These are phyloP conservation scores for Kwoniella sp. DNA, from an alignment of 768 basidiomycete species.

Conservation along the genomic window DNA sequence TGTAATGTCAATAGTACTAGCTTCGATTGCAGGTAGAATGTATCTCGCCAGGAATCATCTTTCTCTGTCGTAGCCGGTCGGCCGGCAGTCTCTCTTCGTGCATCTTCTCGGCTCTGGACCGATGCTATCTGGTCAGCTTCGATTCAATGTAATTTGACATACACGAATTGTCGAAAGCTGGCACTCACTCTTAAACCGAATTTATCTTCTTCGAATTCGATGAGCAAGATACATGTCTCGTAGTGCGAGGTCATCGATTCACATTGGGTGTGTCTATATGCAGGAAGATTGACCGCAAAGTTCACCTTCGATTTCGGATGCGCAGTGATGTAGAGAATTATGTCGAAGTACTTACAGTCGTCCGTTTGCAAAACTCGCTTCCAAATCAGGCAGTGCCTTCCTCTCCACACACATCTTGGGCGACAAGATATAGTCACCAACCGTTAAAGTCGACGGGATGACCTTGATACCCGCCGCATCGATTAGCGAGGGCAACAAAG, in stretches of 20 bases:
- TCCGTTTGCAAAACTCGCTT: conserved; percentile 91
- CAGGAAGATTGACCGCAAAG: no score
- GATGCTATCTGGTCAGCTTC: neutral
- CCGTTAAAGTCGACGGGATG: conserved; percentile 86
- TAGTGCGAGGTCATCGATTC: conserved; percentile 96
- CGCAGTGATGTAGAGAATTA: no score
- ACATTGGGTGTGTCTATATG: conserved; percentile 97
- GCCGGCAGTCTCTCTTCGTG: conserved; percentile 42
- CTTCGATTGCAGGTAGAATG: conserved; percentile 79
- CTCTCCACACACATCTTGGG: conserved; percentile 96
- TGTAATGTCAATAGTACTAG: conserved; percentile 83
- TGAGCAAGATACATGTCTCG: conserved; percentile 86
- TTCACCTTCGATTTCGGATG: no score
- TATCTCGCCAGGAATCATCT: conserved; percentile 59
- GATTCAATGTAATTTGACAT: neutral
- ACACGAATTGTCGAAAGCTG: neutral
- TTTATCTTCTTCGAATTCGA: conserved; percentile 98
- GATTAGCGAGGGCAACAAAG: conserved; percentile 82
- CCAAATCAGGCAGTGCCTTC: conserved; percentile 88
- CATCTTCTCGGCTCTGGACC: conserved; percentile 54
- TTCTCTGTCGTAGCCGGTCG: conserved; percentile 37
- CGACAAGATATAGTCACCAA: conserved; percentile 93
- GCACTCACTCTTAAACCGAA: conserved; percentile 77
- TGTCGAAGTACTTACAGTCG: conserved; percentile 68
- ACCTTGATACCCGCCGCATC: conserved; percentile 78